Conservation (phyloP, 495 filamentous ascomycete genomes). For the Achaetomiella virescens region DNA sequence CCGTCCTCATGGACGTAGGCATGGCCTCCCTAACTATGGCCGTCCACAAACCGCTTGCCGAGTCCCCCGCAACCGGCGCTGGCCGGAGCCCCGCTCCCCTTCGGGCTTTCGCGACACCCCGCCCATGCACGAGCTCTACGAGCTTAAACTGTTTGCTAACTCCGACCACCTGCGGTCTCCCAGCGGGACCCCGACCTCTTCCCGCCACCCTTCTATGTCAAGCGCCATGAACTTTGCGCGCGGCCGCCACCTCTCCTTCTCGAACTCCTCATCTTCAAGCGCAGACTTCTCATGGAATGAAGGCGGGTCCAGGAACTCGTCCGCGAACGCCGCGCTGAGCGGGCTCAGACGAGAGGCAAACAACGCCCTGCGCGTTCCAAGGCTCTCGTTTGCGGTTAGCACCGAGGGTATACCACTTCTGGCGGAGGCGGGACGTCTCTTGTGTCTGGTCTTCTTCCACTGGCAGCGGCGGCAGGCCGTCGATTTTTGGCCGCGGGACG, state of each 20-base stretch:
- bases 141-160: constrained; percentile 68
- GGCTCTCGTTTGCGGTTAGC: constrained; percentile 3
- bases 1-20: constrained; percentile 80
- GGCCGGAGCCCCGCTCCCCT: constrained; percentile 9
- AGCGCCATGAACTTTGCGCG: constrained; percentile 16
- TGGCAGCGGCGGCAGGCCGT: not conserved
- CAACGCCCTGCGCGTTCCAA: not conserved
- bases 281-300: constrained; percentile 30
- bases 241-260: constrained; percentile 26
- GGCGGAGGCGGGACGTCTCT: constrained; percentile 32
- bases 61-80: constrained; percentile 17
- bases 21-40: constrained; percentile 91
- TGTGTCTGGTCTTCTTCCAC: not conserved
- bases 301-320: constrained; percentile 18
- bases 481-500: constrained; percentile 20
- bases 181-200: constrained; percentile 30
- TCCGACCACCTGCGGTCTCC: constrained; percentile 68
- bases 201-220: constrained; percentile 20
- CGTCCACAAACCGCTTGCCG: constrained; percentile 51
- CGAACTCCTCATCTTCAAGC: constrained; percentile 13
- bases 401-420: constrained; percentile 29
- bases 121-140: constrained; percentile 56
- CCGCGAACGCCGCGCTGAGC: constrained; percentile 28
- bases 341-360: constrained; percentile 26
- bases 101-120: constrained; percentile 35